A percentile compares a stretch with the other conserved stretches of the same genome.
phyloP scores from a whole-genome alignment of 495 filamentous ascomycete species.

The Rostrohypoxylon terebratum region DNA sequence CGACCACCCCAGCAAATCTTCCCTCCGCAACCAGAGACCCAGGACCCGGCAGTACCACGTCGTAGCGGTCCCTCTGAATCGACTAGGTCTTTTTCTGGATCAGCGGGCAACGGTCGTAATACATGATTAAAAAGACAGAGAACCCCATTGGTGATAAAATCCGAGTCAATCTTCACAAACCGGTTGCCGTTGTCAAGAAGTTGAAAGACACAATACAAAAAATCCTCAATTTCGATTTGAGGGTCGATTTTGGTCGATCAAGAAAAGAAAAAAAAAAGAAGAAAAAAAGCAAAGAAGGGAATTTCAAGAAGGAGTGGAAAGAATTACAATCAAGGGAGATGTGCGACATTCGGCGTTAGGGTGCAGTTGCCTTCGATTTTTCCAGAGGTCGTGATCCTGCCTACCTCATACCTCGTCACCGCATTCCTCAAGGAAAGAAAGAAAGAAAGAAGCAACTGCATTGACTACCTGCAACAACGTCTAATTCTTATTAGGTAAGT shows the following conservation, averaged over 20 bases:
- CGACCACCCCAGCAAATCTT: conserved; percentile 38
- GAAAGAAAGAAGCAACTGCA: background rate
- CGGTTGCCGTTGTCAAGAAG: conserved; percentile 3
- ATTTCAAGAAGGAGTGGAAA: conserved; percentile 10
- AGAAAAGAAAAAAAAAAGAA: conserved; percentile 25
- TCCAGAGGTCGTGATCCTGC: conserved; percentile 3
- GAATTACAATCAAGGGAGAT: background rate
- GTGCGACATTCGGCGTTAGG: conserved; percentile 17
- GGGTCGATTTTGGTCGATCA: background rate
- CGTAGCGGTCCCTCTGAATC: conserved; percentile 34
- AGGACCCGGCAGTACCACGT: conserved; percentile 42
- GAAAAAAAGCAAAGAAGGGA: conserved; percentile 5
- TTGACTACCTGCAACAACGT: background rate
- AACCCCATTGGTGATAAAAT: conserved; percentile 41
- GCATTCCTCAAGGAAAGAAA: conserved; percentile 6
- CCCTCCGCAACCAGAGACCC: conserved; percentile 40
- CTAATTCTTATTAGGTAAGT: conserved; percentile 1
- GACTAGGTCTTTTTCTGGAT: conserved; percentile 25
- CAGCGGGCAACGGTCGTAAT: conserved; percentile 30
- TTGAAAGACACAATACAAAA: conserved; percentile 5
- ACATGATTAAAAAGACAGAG: conserved; percentile 44
- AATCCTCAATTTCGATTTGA: conserved; percentile 1
- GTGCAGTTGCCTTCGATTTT: background rate
- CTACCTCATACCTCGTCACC: conserved; percentile 12
- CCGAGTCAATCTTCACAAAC: conserved; percentile 28